Evolutionary conservation across 2,329 filamentous ascomycete genomes (phyloP).

Genomic region (Sclerotinia glacialis): DNA sequence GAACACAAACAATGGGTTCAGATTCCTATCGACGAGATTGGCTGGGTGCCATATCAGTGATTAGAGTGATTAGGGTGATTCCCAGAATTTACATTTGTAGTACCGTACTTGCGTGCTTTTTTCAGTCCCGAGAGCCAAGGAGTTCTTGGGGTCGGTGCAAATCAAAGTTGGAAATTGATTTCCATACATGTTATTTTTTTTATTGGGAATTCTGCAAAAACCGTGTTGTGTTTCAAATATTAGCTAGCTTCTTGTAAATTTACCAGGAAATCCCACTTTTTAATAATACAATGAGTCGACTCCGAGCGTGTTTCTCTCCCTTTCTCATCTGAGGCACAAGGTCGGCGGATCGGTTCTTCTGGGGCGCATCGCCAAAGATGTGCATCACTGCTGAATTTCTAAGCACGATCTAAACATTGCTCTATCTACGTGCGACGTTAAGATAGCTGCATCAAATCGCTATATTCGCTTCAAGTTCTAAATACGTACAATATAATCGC

Average conservation of each 20-base stretch:
- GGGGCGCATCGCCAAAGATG: neutral
- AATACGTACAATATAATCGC: slow-evolving; percentile 3
- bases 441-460: neutral
- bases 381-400: neutral
- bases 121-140: neutral
- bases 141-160: neutral
- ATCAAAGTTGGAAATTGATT: neutral
- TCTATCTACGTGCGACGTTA: neutral
- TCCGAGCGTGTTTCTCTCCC: neutral
- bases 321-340: neutral
- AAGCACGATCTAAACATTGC: neutral
- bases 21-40: slow-evolving; percentile 31
- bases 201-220: neutral
- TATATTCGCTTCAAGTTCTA: neutral
- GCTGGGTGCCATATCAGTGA: slow-evolving; percentile 22
- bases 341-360: neutral
- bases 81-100: neutral
- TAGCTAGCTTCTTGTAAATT: neutral
- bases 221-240: neutral
- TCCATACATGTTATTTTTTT: neutral
- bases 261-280: neutral
- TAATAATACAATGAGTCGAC: neutral
- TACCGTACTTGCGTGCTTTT: neutral
- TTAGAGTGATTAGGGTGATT: neutral
- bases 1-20: slow-evolving; percentile 40